Evolutionary conservation across 179 eudicot species (phyloP).

Genomic region (Patellifolia procumbens): DNA sequence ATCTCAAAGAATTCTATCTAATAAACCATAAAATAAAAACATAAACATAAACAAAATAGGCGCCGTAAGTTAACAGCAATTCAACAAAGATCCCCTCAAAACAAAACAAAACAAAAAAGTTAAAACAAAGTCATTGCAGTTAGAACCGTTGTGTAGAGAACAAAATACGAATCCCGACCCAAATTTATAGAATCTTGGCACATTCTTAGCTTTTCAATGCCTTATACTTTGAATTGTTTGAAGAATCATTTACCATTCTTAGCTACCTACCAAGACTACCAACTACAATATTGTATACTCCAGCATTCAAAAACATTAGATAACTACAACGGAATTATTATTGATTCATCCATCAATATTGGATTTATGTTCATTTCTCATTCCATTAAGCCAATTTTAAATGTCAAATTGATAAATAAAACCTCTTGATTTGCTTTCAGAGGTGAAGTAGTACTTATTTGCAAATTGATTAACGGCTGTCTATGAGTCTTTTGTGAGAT

Average conservation of each 20-base stretch:
- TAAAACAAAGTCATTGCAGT: too few relatives aligned
- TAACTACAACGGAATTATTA: background rate
- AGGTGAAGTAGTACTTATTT: background rate
- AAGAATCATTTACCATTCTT: background rate
- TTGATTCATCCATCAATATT: background rate
- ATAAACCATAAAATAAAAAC: too few relatives aligned
- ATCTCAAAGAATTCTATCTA: too few relatives aligned
- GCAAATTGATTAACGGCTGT: background rate
- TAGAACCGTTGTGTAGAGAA: slow-evolving; percentile 8
- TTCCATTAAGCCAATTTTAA: background rate
- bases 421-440: background rate
- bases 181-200: slow-evolving; percentile 13
- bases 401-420: background rate
- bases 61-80: too few relatives aligned
- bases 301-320: background rate
- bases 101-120: too few relatives aligned
- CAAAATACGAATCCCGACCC: background rate
- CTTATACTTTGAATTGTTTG: too few relatives aligned
- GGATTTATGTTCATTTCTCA: slow-evolving; percentile 6
- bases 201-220: background rate
- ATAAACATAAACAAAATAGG: too few relatives aligned
- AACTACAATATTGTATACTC: background rate
- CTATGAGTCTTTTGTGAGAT: background rate
- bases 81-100: too few relatives aligned
- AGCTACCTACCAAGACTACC: background rate